Conservation (phyloP, 148 eudicot genomes). For the Rhododendron molle region DNA sequence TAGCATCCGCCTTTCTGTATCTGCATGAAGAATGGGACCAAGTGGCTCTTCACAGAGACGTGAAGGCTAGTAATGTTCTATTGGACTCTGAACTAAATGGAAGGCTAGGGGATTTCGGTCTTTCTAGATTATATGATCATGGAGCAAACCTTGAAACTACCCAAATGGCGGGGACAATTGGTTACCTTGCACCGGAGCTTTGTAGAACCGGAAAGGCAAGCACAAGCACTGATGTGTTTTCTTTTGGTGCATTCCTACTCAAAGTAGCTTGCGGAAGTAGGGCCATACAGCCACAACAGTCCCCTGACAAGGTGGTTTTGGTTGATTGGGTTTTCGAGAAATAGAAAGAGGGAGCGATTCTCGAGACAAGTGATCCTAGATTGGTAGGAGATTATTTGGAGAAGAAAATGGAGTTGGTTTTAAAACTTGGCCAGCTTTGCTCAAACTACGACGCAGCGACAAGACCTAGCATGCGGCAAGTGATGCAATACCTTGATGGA, state of each 20-base stretch:
- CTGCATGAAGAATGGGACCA: constrained; percentile 52
- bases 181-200: constrained; percentile 44
- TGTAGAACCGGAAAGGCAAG: constrained; percentile 33
- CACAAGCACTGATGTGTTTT: constrained; percentile 30
- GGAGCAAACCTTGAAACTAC: constrained; percentile 38
- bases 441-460: constrained; percentile 24
- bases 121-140: constrained; percentile 38
- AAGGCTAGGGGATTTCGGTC: constrained; percentile 43
- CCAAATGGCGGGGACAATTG: constrained; percentile 39
- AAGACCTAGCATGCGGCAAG: constrained; percentile 43
- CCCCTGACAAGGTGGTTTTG: constrained; percentile 12
- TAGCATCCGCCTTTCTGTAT: constrained; percentile 41
- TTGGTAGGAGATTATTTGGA: constrained; percentile 20
- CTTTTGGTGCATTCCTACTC: constrained; percentile 32
- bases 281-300: constrained; percentile 18
- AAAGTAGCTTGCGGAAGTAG: constrained; percentile 40
- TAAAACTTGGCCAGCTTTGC: constrained; percentile 32
- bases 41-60: constrained; percentile 42
- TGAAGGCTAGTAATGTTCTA: constrained; percentile 43
- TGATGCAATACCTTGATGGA: constrained; percentile 29
- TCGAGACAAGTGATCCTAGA: constrained; percentile 28
- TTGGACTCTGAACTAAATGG: constrained; percentile 34
- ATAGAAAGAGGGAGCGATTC: constrained; percentile 25
- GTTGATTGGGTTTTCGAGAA: constrained; percentile 27
- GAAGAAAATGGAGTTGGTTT: constrained; percentile 28